Conservation (phyloP, 2,329 filamentous ascomycete species). For the Juglanconis juglandina region DNA sequence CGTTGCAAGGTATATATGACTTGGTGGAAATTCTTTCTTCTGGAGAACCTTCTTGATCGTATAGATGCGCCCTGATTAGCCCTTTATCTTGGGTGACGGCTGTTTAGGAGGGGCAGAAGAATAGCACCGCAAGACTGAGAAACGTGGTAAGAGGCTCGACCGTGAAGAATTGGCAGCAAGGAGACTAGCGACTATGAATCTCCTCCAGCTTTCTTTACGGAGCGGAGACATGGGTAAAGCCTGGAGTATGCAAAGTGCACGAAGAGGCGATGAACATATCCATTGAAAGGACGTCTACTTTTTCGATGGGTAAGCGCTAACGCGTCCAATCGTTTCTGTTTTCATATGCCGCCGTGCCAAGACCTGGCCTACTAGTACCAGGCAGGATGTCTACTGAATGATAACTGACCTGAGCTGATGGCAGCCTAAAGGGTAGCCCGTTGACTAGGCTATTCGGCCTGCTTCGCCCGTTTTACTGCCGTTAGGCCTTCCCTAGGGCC, state of each 20-base stretch:
- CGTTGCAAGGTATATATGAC: slow-evolving; percentile 2
- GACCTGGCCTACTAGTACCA: neutral
- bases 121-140: slow-evolving; percentile 1
- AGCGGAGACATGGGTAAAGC: neutral
- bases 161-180: slow-evolving; percentile 1
- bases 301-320: neutral
- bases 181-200: neutral
- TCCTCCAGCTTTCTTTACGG: neutral
- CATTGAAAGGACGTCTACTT: no score
- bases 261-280: slow-evolving; percentile 1
- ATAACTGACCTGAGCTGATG: no score
- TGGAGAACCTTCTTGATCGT: slow-evolving; percentile 1
- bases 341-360: neutral
- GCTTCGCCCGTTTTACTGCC: no score
- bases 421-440: no score
- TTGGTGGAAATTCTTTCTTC: slow-evolving; percentile 3
- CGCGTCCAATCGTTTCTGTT: neutral
- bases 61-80: slow-evolving; percentile 3
- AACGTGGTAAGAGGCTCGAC: neutral
- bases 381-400: no score
- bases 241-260: neutral
- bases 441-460: no score
- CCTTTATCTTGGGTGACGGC: neutral
- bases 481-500: no score
- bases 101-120: slow-evolving; percentile 1